Base-by-base conservation (phyloP, 2,329 filamentous ascomycete species). In the Xylariomycetidae sp. region DNA sequence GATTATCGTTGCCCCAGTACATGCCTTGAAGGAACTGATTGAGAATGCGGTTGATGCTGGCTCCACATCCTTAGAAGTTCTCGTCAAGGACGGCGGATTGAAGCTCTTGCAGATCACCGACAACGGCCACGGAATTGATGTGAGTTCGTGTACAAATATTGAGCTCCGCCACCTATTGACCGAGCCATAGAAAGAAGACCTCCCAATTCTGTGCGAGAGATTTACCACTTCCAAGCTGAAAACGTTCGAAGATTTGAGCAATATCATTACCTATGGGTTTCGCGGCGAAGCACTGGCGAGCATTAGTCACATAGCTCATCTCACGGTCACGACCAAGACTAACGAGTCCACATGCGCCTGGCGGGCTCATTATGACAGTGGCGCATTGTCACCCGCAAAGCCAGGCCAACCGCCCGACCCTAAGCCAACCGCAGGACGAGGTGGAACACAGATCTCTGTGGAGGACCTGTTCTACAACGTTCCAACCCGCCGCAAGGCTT, bases 41-140 rank as follows among this genome's bases (percentile, higher is more conserved):
- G 92, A 98, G 58, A 98, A 98, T 51, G 83, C 92, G 4, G 88
- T 98, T 12, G 93, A 98, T 62, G 92, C 93, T n/a, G 90, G 92
- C 5, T 85, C 92, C 3, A 96, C 92, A 0, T 79, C 82, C 2
- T 66, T 98, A 28, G 92, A 98, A 54, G 82, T 98, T 13, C 58
- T 95, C 4, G 84, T 94, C 49, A 96, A 95, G 59, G 92, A 98
- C 29, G 92, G 92, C 8, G 92, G 93, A 1, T 68, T 98, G 42
- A 98, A 96, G 59, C 67, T 96, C 25, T 72, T 98, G 12, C 93
- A 98, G 54, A 95, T 98, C 48, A 95, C 89, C 3, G 92, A 98
- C 58, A 98, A 98, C 59, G 92, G 92, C 12, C 84, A 88, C 57
- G 92, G 92, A 18, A 98, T 98, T 47, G 82, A 93, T 64, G 88